Percentiles rank a stretch among this genome's conserved stretches.
Conservation (phyloP, 768 basidiomycete species). For the Amylocystis lapponica region DNA sequence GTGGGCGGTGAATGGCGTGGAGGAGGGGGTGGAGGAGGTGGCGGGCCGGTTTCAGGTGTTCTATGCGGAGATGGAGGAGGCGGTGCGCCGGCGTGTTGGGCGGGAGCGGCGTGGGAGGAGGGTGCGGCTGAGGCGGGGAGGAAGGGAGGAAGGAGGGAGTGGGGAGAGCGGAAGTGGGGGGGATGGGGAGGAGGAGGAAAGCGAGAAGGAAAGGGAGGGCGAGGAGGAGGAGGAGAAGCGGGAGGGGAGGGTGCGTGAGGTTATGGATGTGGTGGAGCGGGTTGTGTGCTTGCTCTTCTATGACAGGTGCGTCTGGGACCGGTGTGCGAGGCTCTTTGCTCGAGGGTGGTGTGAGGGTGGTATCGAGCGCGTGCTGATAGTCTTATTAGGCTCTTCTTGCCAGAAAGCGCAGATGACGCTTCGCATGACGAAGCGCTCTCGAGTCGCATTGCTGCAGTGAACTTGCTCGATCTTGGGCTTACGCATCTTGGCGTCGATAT, state of each 20-base stretch:
- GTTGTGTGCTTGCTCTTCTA: constrained; percentile 72
- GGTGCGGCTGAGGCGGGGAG: constrained; percentile 8
- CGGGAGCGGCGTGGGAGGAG: constrained; percentile 28
- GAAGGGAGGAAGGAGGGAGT: constrained; percentile 8
- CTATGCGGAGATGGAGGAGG: constrained; percentile 60
- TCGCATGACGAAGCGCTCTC: constrained; percentile 89
- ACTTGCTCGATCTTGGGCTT: constrained; percentile 82
- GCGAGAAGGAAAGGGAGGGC: constrained; percentile 24
- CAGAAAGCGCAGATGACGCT: constrained; percentile 65
- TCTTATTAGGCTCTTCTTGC: constrained; percentile 71
- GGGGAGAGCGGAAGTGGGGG: constrained; percentile 9
- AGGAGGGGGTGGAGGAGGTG: constrained; percentile 47
- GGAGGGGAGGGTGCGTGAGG: constrained; percentile 46
- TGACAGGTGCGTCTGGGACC: constrained; percentile 75
- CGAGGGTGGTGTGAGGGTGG: too few relatives aligned
- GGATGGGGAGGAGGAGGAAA: constrained; percentile 14
- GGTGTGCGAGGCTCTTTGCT: too few relatives aligned
- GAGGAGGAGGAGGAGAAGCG: constrained; percentile 30
- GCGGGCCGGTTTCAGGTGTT: constrained; percentile 64
- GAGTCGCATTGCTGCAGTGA: constrained; percentile 84
- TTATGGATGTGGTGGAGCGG: constrained; percentile 72
- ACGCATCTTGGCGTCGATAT: constrained; percentile 88
- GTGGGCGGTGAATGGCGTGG: constrained; percentile 8
- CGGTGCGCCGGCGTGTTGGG: constrained; percentile 36
- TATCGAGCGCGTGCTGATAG: too few relatives aligned